A percentile compares a stretch with the other conserved stretches of the same genome.
These are phyloP conservation scores for Teratosphaeria zuluensis DNA, from an alignment of 2,329 filamentous ascomycete species.

Conservation along the genomic window DNA sequence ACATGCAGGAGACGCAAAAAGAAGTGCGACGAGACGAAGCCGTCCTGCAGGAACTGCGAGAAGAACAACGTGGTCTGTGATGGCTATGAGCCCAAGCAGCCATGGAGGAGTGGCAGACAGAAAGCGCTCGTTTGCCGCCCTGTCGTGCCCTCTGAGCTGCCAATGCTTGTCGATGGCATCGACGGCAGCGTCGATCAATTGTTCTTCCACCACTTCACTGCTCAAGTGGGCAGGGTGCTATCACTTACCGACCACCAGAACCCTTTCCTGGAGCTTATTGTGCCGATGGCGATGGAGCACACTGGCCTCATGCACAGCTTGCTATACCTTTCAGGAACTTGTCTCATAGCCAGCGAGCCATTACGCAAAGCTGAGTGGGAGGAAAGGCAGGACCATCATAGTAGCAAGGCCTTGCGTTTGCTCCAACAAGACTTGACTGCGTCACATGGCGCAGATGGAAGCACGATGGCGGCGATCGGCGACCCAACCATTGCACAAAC, in stretches of 20 bases:
- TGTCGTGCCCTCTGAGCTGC: slow-evolving; percentile 37
- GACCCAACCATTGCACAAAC: slow-evolving; percentile 53
- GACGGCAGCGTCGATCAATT: slow-evolving; percentile 70
- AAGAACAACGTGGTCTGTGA: slow-evolving; percentile 90
- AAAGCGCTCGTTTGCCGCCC: slow-evolving; percentile 31
- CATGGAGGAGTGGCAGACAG: slow-evolving; percentile 80
- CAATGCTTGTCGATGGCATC: slow-evolving; percentile 64
- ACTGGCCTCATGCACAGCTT: slow-evolving; percentile 84
- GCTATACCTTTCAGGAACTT: slow-evolving; percentile 70
- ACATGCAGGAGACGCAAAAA: slow-evolving; percentile 53
- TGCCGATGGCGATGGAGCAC: slow-evolving; percentile 72
- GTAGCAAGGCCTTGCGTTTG: slow-evolving; percentile 30
- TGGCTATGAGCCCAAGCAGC: slow-evolving; percentile 75
- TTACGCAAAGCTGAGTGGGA: slow-evolving; percentile 36
- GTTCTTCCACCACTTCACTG: slow-evolving; percentile 76
- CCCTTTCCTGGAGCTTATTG: slow-evolving; percentile 73
- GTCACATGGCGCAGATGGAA: slow-evolving; percentile 1
- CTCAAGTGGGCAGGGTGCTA: slow-evolving; percentile 67
- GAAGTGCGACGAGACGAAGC: slow-evolving; percentile 47
- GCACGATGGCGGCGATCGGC: slow-evolving; percentile 6
- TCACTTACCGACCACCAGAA: slow-evolving; percentile 73
- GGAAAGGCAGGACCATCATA: slow-evolving; percentile 47
- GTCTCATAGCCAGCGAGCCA: slow-evolving; percentile 47
- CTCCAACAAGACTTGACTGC: slow-evolving; percentile 13
- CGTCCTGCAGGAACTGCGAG: slow-evolving; percentile 65